Conservation (phyloP, 2,329 filamentous ascomycete genomes). For the Neofusicoccum umdonicola region DNA sequence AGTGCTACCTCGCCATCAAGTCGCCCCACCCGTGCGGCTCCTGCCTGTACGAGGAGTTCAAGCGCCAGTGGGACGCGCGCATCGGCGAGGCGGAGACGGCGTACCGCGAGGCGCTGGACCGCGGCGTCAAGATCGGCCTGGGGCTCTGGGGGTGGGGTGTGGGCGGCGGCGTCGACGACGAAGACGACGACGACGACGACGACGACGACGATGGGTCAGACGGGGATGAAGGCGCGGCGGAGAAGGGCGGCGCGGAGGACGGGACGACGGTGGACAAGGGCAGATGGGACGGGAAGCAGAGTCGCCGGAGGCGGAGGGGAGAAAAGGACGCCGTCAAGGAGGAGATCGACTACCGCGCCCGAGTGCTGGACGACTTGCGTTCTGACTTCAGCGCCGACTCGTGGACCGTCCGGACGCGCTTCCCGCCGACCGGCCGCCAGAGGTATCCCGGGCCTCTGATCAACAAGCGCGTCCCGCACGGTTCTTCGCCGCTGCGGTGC, state of each 20-base stretch:
- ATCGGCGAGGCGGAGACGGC: constrained; percentile 1
- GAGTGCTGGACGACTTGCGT: neutral
- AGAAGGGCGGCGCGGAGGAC: neutral
- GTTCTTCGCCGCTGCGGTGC: constrained; percentile 21
- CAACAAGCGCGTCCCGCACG: constrained; percentile 16
- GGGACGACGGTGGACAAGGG: neutral
- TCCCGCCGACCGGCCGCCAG: neutral
- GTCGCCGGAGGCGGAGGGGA: neutral
- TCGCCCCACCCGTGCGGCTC: constrained; percentile 23
- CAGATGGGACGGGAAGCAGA: neutral
- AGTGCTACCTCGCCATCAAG: constrained; percentile 25
- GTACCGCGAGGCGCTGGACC: constrained; percentile 12
- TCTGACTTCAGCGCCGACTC: neutral
- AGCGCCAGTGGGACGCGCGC: constrained; percentile 21
- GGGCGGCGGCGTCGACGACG: neutral
- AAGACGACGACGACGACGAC: constrained; percentile 2
- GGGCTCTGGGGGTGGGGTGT: neutral
- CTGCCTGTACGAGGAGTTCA: constrained; percentile 22
- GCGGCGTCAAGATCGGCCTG: constrained; percentile 22
- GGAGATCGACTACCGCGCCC: neutral
- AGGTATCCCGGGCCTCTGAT: neutral
- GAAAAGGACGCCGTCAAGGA: neutral
- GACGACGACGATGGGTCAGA: neutral
- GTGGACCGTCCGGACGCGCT: neutral
- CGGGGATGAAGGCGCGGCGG: neutral